Percentiles rank a stretch among this genome's conserved stretches.
phyloP scores from a whole-genome alignment of 225 moss, liverwort and hornwort genomes.

The Anthoceros angustus region DNA sequence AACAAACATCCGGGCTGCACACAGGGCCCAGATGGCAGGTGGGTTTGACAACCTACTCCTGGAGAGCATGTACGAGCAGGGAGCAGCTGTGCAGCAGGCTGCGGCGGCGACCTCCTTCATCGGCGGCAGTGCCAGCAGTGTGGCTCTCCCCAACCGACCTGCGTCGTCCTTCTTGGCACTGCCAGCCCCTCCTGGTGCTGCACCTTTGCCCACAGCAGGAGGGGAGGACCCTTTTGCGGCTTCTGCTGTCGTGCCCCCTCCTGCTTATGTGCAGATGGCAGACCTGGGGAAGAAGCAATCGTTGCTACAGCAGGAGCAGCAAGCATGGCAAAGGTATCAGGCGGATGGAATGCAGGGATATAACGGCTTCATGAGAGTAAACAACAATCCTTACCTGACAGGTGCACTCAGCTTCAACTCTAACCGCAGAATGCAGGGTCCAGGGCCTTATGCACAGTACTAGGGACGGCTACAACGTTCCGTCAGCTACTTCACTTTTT shows the following conservation, averaged over 20 bases:
- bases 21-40: conserved; percentile 47
- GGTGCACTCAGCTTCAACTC: too few species aligned
- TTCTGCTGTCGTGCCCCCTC: conserved; percentile 62
- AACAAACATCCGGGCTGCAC: conserved; percentile 55
- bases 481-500: too few species aligned
- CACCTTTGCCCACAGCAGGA: conserved; percentile 36
- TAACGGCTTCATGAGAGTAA: conserved; percentile 49
- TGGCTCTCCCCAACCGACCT: conserved; percentile 52
- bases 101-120: conserved; percentile 25
- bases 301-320: conserved; percentile 65
- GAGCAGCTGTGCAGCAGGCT: conserved; percentile 37
- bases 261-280: conserved; percentile 90
- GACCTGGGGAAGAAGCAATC: conserved; percentile 74
- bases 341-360: conserved; percentile 85
- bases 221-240: conserved; percentile 75
- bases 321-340: conserved; percentile 94
- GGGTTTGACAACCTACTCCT: conserved; percentile 78
- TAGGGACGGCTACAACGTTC: too few species aligned
- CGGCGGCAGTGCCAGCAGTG: conserved; percentile 79
- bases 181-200: conserved; percentile 68
- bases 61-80: conserved; percentile 94
- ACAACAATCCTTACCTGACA: conserved; percentile 46
- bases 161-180: conserved; percentile 62
- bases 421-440: too few species aligned
- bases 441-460: too few species aligned